These are phyloP conservation scores for Ilyonectria robusta DNA, from an alignment of 2,329 filamentous ascomycete genomes.

Conservation along the genomic window DNA sequence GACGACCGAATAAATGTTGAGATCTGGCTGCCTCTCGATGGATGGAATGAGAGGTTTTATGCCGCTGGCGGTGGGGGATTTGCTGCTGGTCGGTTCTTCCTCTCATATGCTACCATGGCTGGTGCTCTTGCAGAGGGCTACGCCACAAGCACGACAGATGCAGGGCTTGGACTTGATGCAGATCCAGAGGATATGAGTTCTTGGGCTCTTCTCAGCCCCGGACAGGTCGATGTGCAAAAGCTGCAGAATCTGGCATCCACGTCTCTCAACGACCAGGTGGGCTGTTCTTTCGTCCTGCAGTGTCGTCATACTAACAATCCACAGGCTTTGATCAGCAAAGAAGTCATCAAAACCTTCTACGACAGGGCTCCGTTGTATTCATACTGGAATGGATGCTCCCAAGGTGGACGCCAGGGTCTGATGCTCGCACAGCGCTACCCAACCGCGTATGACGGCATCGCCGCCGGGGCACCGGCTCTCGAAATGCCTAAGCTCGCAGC, in stretches of 20 bases:
- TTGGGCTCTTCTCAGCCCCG: neutral
- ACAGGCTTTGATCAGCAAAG: neutral
- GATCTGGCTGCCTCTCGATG: neutral
- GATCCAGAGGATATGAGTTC: neutral
- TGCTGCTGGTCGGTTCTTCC: neutral
- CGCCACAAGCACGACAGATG: slow-evolving; percentile 5
- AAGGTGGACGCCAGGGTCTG: neutral
- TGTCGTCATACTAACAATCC: neutral
- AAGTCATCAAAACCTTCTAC: neutral
- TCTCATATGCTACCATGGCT: slow-evolving; percentile 7
- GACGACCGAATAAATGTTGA: neutral
- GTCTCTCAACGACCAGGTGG: slow-evolving; percentile 10
- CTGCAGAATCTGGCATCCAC: neutral
- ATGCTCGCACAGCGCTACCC: slow-evolving; percentile 5
- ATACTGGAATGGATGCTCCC: neutral
- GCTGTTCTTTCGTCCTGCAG: neutral
- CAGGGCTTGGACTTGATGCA: neutral
- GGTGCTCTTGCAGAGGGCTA: slow-evolving; percentile 3
- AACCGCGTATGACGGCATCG: slow-evolving; percentile 2
- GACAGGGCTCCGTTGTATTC: neutral
- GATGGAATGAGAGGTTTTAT: neutral
- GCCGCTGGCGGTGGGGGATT: slow-evolving; percentile 4
- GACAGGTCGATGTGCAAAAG: neutral
- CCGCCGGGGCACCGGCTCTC: neutral
- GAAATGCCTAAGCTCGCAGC: neutral